Evolutionary conservation across 2,329 filamentous ascomycete species (phyloP).

Genomic region (Stachybotrys echinatus): DNA sequence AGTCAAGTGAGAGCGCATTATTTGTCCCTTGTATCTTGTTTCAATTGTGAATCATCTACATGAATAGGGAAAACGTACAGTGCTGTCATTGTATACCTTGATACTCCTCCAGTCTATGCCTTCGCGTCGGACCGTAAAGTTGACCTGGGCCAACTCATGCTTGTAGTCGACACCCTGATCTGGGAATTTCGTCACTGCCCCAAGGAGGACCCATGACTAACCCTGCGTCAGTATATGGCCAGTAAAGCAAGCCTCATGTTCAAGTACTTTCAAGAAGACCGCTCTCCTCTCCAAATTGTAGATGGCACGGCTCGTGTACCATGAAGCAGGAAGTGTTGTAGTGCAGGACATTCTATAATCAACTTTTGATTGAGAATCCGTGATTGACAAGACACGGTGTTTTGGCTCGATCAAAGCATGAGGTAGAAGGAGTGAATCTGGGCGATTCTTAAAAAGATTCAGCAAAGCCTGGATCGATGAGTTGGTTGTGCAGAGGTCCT

Average conservation of each 20-base stretch:
- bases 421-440: too few species aligned
- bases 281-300: constrained; percentile 8
- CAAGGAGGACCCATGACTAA: constrained; percentile 10
- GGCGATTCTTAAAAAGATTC: not conserved
- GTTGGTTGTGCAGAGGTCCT: too few species aligned
- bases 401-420: too few species aligned
- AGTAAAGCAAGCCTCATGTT: not conserved
- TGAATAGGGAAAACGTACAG: not conserved
- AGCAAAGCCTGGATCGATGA: not conserved
- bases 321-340: constrained; percentile 11
- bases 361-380: not conserved
- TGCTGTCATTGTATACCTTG: not conserved
- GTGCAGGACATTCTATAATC: constrained; percentile 3
- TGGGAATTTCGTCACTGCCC: constrained; percentile 7
- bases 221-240: not conserved
- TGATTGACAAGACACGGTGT: not conserved
- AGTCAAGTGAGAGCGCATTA: constrained; percentile 28
- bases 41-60: not conserved
- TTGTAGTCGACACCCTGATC: constrained; percentile 6
- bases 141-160: constrained; percentile 8
- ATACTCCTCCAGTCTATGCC: constrained; percentile 5
- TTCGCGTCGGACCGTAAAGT: constrained; percentile 7
- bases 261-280: constrained; percentile 8
- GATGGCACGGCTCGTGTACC: constrained; percentile 11
- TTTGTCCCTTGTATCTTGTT: constrained; percentile 4